Conservation (phyloP, 768 basidiomycete genomes). For the Phlebiopsis flavidoalba region DNA sequence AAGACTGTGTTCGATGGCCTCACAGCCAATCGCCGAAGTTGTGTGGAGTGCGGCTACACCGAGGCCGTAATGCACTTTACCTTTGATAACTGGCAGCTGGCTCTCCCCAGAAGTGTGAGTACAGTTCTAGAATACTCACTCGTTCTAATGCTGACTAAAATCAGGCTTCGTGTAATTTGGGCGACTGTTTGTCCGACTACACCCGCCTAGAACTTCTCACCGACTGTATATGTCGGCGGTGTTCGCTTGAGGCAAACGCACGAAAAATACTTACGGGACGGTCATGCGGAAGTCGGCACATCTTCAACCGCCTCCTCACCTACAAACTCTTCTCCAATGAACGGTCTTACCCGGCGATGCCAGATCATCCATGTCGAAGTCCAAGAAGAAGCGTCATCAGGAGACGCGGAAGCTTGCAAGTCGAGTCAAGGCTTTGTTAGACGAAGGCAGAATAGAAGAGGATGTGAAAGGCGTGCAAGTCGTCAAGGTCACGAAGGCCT, state of each 20-base stretch:
- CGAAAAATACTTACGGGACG: conserved; percentile 47
- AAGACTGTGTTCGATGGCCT: conserved; percentile 86
- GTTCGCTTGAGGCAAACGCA: conserved; percentile 81
- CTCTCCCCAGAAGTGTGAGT: conserved; percentile 64
- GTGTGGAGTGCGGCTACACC: conserved; percentile 86
- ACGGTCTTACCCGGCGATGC: conserved; percentile 25
- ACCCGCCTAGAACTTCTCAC: conserved; percentile 82
- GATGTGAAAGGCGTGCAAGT: conserved; percentile 77
- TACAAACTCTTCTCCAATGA: not conserved
- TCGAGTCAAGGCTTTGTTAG: conserved; percentile 56
- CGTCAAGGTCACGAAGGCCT: conserved; percentile 73
- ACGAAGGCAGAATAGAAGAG: conserved; percentile 77
- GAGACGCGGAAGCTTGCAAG: conserved; percentile 64
- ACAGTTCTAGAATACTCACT: not conserved
- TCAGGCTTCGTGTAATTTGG: conserved; percentile 50
- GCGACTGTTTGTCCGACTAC: conserved; percentile 85
- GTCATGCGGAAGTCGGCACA: conserved; percentile 40
- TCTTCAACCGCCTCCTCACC: conserved; percentile 3
- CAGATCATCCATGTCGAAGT: conserved; percentile 62
- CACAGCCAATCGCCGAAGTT: conserved; percentile 85
- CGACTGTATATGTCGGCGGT: conserved; percentile 92
- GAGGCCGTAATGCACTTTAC: conserved; percentile 92
- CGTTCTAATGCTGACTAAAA: not conserved
- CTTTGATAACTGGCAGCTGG: conserved; percentile 81
- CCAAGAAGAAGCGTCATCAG: conserved; percentile 72